phyloP scores from a whole-genome alignment of 306 rosid species.

The Glycyrrhiza uralensis region DNA sequence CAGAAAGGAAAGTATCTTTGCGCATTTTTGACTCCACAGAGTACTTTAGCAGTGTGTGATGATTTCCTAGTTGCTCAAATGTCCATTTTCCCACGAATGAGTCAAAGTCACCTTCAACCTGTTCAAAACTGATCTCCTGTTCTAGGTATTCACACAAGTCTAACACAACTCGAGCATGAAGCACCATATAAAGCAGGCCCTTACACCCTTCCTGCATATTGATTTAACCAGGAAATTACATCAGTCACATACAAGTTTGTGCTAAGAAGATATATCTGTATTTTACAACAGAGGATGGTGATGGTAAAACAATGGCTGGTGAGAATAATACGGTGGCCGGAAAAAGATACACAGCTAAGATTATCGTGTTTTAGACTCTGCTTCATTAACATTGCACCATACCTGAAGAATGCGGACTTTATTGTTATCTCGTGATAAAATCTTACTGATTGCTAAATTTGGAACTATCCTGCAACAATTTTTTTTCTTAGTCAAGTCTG shows the following conservation, averaged over 20 bases:
- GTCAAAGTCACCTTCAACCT: constrained; percentile 95
- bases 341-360: not conserved
- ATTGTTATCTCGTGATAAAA: constrained; percentile 86
- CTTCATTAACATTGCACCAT: constrained; percentile 12
- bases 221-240: not conserved
- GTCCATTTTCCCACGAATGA: constrained; percentile 85
- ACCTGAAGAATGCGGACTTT: constrained; percentile 99
- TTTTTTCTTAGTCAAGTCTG: constrained; percentile 23
- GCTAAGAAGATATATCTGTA: not conserved
- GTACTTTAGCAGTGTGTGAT: constrained; percentile 87
- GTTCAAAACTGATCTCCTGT: constrained; percentile 87
- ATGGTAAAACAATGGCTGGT: not conserved
- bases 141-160: constrained; percentile 79
- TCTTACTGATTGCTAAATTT: constrained; percentile 86
- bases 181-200: constrained; percentile 96
- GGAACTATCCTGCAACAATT: constrained; percentile 80
- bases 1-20: constrained; percentile 90
- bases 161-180: constrained; percentile 96
- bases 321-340: not conserved
- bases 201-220: constrained; percentile 88
- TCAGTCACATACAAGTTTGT: not conserved
- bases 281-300: not conserved
- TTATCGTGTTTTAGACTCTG: not conserved
- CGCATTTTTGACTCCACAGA: constrained; percentile 93
- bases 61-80: constrained; percentile 93